Conservation (phyloP, 2,329 filamentous ascomycete genomes). For the Penicillium fuscoglaucum region DNA sequence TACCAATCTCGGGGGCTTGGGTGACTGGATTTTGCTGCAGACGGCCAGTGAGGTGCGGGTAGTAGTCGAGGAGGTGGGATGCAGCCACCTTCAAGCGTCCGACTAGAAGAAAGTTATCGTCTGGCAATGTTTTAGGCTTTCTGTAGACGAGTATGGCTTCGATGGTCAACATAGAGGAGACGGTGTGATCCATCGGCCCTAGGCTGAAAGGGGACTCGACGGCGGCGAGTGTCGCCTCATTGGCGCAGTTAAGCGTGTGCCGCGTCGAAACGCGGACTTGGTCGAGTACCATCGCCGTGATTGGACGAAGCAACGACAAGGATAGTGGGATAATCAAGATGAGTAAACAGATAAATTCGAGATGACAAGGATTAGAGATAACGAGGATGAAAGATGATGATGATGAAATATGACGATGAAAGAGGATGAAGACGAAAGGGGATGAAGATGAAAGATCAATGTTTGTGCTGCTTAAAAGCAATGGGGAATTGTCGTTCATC, state of each 20-base stretch:
- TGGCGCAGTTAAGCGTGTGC: conserved; percentile 7
- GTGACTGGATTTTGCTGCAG: not conserved
- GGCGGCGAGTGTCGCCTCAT: not conserved
- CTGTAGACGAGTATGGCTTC: conserved; percentile 2
- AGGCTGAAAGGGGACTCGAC: conserved; percentile 1
- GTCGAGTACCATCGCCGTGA: not conserved
- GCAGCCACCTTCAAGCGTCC: not conserved
- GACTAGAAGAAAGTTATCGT: not conserved
- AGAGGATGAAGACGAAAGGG: not conserved
- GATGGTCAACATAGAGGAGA: not conserved
- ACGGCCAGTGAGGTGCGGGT: conserved; percentile 9
- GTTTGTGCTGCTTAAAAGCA: not conserved
- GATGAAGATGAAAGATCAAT: not conserved
- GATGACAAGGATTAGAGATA: not conserved
- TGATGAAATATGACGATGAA: not conserved
- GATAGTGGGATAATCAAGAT: not conserved
- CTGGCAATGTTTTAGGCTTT: not conserved
- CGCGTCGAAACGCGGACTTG: conserved; percentile 3
- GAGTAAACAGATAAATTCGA: not conserved
- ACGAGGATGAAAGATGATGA: not conserved
- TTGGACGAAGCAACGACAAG: not conserved
- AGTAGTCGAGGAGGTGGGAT: conserved; percentile 4
- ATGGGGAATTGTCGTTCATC: not conserved
- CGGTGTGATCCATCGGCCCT: not conserved
- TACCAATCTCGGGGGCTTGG: not conserved